Conservation (phyloP, 176 grass and related monocot species). For the Pontederia crassipes region DNA sequence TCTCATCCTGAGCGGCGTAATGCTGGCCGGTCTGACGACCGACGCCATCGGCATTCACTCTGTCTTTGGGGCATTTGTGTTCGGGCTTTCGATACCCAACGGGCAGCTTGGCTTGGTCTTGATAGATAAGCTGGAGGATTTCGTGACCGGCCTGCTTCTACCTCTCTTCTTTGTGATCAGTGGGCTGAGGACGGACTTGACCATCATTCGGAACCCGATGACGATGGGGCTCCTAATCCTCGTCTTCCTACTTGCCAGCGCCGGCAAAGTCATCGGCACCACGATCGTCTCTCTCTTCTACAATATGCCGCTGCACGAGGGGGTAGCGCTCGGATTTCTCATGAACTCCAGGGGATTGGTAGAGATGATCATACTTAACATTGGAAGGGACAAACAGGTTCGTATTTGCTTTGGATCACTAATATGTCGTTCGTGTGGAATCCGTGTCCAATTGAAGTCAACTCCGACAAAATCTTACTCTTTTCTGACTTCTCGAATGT, state of each 20-base stretch:
- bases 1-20: background rate
- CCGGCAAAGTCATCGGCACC: constrained; percentile 19
- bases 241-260: background rate
- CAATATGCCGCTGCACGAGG: constrained; percentile 18
- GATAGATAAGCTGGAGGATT: background rate
- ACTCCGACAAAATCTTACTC: background rate
- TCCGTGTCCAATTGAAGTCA: background rate
- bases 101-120: background rate
- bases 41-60: constrained; percentile 10
- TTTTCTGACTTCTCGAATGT: background rate
- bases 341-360: constrained; percentile 24
- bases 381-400: constrained; percentile 15
- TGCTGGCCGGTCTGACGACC: background rate
- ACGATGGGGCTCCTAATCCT: background rate
- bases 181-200: background rate
- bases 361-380: constrained; percentile 21
- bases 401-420: background rate
- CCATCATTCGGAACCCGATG: background rate
- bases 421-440: background rate
- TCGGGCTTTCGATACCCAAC: constrained; percentile 10
- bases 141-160: constrained; percentile 5
- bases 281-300: constrained; percentile 11
- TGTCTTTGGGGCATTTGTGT: background rate
- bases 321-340: constrained; percentile 26
- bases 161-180: constrained; percentile 9